phyloP scores from a whole-genome alignment of 2,329 filamentous ascomycete genomes.

The Aureobasidium sp. region DNA sequence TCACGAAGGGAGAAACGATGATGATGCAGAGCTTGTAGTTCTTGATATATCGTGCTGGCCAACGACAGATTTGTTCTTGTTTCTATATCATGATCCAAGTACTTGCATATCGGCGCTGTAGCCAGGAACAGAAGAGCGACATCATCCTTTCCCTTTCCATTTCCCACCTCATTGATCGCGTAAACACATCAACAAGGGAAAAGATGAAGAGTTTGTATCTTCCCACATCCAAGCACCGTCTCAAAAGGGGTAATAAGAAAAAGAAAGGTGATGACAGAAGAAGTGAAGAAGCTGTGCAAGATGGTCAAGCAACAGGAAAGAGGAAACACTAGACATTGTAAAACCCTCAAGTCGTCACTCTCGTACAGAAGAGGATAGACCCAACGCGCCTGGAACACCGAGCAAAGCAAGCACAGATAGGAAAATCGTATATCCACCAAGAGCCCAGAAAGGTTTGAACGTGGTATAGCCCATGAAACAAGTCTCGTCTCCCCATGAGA shows the following conservation, averaged over 20 bases:
- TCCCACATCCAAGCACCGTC: neutral
- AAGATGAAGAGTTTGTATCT: neutral
- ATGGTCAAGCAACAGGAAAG: conserved; percentile 1
- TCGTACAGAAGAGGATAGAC: neutral
- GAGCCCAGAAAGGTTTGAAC: conserved; percentile 9
- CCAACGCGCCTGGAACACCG: conserved; percentile 1
- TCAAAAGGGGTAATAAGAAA: neutral
- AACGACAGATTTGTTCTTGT: neutral
- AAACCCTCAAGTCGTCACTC: neutral
- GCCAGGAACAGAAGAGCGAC: neutral
- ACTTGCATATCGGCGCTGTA: neutral
- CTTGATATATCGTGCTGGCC: neutral
- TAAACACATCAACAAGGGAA: neutral
- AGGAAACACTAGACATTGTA: conserved; percentile 14
- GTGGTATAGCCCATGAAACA: conserved; percentile 15
- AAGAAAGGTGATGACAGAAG: neutral
- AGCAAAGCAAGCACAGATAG: neutral
- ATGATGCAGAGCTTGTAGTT: neutral
- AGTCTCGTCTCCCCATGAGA: neutral
- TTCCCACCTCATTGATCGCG: conserved; percentile 1
- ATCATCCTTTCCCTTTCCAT: neutral
- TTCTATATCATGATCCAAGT: neutral
- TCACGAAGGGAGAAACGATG: neutral
- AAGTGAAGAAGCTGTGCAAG: conserved; percentile 5
- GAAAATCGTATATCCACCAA: conserved; percentile 8